Evolutionary conservation across 2,329 filamentous ascomycete species (phyloP).

Genomic region (Colletotrichum shisoi): DNA sequence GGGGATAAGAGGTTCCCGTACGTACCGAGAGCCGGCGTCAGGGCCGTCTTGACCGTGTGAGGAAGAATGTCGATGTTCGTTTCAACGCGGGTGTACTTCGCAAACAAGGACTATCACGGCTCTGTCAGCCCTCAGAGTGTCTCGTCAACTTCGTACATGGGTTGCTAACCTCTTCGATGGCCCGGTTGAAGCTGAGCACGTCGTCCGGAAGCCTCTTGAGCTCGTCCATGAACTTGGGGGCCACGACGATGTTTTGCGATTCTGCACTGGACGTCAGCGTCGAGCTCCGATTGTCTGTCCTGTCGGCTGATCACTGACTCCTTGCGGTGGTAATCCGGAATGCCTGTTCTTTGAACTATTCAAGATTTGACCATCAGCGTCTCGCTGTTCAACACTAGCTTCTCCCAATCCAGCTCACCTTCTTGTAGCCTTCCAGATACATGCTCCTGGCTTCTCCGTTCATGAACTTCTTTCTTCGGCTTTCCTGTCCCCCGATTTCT

Average conservation of each 20-base stretch:
- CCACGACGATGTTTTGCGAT: constrained; percentile 44
- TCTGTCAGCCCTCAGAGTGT: background rate
- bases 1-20: no score
- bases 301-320: constrained; percentile 24
- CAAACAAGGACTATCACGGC: constrained; percentile 43
- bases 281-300: no score
- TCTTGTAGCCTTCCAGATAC: constrained; percentile 46
- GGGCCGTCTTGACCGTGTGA: constrained; percentile 45
- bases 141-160: background rate
- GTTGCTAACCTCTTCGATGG: constrained; percentile 42
- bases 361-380: background rate
- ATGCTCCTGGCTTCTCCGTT: constrained; percentile 40
- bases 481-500: constrained; percentile 44
- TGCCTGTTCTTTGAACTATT: constrained; percentile 46
- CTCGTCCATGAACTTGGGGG: constrained; percentile 46
- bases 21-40: constrained; percentile 49
- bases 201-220: constrained; percentile 47
- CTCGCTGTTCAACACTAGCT: no score
- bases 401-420: constrained; percentile 36
- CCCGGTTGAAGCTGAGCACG: constrained; percentile 45
- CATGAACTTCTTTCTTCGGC: constrained; percentile 44
- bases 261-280: constrained; percentile 36
- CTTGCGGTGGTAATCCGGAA: constrained; percentile 45
- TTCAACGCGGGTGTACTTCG: constrained; percentile 48
- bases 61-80: constrained; percentile 41